Percentiles rank a stretch among this genome's conserved stretches.
These are phyloP conservation scores for Zopfia rhizophila DNA, from an alignment of 2,329 filamentous ascomycete genomes.

Conservation along the genomic window DNA sequence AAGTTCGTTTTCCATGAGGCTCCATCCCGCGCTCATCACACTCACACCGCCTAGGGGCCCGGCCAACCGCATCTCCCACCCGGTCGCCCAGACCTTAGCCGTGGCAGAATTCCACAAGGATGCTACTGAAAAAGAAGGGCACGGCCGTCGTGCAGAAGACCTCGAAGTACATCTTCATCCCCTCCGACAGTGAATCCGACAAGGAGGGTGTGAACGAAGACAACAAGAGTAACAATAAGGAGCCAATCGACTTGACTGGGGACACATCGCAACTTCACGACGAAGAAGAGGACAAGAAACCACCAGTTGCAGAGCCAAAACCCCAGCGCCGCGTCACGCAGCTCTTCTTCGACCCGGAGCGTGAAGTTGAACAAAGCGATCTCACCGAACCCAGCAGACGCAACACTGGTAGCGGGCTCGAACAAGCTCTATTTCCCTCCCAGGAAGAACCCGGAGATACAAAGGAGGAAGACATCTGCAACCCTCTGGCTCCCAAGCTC, in stretches of 20 bases:
- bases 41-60: conserved; percentile 7
- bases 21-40: not conserved
- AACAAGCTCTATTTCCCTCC: no score
- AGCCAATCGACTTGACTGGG: no score
- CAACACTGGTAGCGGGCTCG: no score
- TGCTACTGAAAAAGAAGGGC: not conserved
- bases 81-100: conserved; percentile 10
- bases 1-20: conserved; percentile 11
- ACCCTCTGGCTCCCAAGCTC: no score
- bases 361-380: no score
- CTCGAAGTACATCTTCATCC: conserved; percentile 22
- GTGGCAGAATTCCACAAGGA: conserved; percentile 1
- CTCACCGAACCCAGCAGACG: no score
- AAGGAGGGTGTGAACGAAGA: not conserved
- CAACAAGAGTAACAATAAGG: not conserved
- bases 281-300: not conserved
- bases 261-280: no score
- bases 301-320: not conserved
- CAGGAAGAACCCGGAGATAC: no score
- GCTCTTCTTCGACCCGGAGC: no score
- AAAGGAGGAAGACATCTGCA: no score
- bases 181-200: conserved; percentile 19
- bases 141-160: not conserved
- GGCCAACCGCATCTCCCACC: conserved; percentile 12
- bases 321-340: not conserved